Percentiles rank a stretch among this genome's conserved stretches.
phyloP scores from a whole-genome alignment of 352 stramenopile species.

The Chrysophaeum taylorii region DNA sequence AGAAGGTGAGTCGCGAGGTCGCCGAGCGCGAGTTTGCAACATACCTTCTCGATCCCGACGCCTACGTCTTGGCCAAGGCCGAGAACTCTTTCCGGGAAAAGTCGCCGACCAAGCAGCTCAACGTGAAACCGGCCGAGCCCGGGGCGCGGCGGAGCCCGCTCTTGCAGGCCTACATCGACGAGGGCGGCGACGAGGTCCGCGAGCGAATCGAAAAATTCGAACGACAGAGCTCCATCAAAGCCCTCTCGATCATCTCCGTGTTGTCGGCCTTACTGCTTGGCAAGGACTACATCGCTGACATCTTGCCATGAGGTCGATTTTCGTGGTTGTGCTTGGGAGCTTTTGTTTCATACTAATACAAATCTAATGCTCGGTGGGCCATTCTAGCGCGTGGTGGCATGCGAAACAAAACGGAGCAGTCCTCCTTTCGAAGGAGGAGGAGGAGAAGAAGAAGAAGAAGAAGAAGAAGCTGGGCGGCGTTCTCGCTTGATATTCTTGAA shows the following conservation, averaged over 20 bases:
- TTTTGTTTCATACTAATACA: no score
- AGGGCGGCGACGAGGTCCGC: background rate
- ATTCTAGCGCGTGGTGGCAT: no score
- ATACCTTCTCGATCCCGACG: slow-evolving; percentile 3
- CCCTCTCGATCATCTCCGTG: background rate
- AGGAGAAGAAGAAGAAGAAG: no score
- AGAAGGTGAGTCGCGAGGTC: background rate
- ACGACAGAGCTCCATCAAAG: background rate
- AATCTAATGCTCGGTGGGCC: no score
- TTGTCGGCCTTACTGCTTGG: background rate
- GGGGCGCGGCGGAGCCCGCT: background rate
- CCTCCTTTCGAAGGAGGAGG: no score
- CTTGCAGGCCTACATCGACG: slow-evolving; percentile 11
- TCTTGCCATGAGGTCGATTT: no score
- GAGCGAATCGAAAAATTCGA: slow-evolving; percentile 1
- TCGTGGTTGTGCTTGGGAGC: no score
- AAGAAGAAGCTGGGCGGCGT: no score
- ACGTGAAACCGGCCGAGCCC: background rate
- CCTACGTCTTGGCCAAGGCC: background rate
- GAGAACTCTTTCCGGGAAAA: slow-evolving; percentile 1
- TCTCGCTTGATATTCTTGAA: no score
- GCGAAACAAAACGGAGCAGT: no score
- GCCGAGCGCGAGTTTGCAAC: background rate
- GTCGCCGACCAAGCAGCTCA: no score
- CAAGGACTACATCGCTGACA: no score